These are phyloP conservation scores for Mycena albidolilacea DNA, from an alignment of 768 basidiomycete species.

Conservation along the genomic window DNA sequence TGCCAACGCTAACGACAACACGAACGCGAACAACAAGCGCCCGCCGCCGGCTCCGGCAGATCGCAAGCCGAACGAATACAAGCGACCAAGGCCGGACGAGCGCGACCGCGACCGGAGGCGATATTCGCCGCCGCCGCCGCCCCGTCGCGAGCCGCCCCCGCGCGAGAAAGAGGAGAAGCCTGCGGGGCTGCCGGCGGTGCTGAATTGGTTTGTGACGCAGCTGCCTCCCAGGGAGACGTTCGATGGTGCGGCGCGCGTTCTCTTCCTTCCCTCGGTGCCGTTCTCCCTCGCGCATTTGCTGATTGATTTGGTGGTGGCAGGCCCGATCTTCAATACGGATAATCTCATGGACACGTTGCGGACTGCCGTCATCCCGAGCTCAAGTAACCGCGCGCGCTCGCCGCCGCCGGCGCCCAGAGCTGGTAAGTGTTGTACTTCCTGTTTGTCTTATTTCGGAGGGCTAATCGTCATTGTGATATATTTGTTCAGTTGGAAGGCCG, in stretches of 20 bases:
- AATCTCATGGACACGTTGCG: constrained; percentile 90
- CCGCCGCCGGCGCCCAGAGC: constrained; percentile 72
- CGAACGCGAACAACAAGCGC: background rate
- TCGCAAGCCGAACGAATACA: background rate
- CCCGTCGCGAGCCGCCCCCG: constrained; percentile 35
- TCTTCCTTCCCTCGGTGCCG: background rate
- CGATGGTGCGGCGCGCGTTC: constrained; percentile 73
- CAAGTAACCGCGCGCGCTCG: constrained; percentile 63
- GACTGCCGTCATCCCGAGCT: constrained; percentile 85
- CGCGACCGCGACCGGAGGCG: constrained; percentile 54
- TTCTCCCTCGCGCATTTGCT: background rate
- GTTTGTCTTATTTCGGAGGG: background rate
- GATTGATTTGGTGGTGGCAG: constrained; percentile 56
- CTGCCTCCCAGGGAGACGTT: constrained; percentile 82
- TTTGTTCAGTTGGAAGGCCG: constrained; percentile 71
- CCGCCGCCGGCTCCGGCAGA: background rate
- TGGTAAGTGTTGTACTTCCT: constrained; percentile 46
- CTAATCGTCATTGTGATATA: constrained; percentile 18
- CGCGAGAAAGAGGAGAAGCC: constrained; percentile 62
- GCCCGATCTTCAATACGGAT: constrained; percentile 91
- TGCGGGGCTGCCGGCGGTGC: constrained; percentile 63
- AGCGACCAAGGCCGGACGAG: background rate
- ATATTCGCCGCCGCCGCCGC: background rate
- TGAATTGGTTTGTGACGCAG: constrained; percentile 91
- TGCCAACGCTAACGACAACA: background rate